Conservation (phyloP, 176 grass and related monocot species). For the Coix lacrymajobi region DNA sequence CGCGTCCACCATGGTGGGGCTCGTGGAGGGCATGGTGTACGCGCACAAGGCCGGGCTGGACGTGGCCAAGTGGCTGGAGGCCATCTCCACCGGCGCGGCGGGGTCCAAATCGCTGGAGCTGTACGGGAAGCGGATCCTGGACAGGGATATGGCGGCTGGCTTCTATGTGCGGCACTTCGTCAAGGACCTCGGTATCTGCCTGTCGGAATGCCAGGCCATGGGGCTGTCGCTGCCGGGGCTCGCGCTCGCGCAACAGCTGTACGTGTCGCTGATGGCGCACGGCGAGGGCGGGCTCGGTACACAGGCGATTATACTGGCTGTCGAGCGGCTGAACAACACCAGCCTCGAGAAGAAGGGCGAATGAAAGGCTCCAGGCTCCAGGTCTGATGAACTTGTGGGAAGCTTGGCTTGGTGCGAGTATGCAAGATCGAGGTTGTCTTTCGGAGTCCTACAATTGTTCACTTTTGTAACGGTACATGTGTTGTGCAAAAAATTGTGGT, state of each 20-base stretch:
- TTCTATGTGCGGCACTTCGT: conserved; percentile 96
- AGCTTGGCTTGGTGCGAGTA: neutral
- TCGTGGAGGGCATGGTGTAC: conserved; percentile 92
- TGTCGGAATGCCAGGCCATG: conserved; percentile 93
- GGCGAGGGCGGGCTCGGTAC: conserved; percentile 78
- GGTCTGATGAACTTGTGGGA: neutral
- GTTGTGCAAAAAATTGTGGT: neutral
- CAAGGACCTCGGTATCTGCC: conserved; percentile 93
- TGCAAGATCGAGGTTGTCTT: neutral
- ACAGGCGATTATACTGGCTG: conserved; percentile 74
- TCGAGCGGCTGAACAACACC: conserved; percentile 88
- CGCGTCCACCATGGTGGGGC: conserved; percentile 92
- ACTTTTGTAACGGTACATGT: neutral
- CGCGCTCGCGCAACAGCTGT: conserved; percentile 78
- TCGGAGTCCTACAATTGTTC: conserved; percentile 2
- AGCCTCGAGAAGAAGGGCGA: conserved; percentile 47
- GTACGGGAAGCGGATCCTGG: conserved; percentile 79
- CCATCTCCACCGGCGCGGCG: conserved; percentile 85
- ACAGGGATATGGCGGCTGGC: conserved; percentile 82
- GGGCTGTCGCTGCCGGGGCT: conserved; percentile 88
- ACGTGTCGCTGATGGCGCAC: conserved; percentile 77
- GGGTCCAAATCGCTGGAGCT: conserved; percentile 81
- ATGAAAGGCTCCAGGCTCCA: neutral
- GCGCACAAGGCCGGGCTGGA: conserved; percentile 92
- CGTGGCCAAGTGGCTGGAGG: conserved; percentile 85